Conservation (phyloP, 345 rosid species). For the Eucalyptus marginata region DNA sequence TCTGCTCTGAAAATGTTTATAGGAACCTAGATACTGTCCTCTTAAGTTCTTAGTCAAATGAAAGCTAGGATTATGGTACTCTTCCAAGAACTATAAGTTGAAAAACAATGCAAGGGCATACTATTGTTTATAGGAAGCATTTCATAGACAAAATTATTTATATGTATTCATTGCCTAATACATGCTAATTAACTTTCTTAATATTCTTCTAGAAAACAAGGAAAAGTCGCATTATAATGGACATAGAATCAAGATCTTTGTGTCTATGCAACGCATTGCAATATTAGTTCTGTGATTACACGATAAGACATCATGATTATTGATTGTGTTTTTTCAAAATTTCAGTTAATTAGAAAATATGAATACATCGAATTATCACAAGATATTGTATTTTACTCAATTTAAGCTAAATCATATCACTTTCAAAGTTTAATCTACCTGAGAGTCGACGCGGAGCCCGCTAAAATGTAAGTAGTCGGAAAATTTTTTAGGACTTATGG, state of each 20-base stretch:
- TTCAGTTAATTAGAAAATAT: no score
- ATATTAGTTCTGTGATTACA: rapidly evolving
- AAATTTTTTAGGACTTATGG: rapidly evolving
- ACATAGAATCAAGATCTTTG: rapidly evolving
- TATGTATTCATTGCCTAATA: no score
- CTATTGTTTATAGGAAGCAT: no score
- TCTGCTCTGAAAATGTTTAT: not conserved
- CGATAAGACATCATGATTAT: rapidly evolving
- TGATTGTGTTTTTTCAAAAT: not conserved
- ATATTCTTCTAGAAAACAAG: rapidly evolving
- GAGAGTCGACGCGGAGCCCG: no score
- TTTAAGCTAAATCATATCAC: no score
- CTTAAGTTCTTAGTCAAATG: not conserved
- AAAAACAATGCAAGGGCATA: not conserved
- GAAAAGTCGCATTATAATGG: not conserved
- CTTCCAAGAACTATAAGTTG: not conserved
- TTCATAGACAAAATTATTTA: not conserved
- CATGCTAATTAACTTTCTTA: not conserved
- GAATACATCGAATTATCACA: no score
- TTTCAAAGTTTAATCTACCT: no score
- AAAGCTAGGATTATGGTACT: not conserved
- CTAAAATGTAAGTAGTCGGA: no score
- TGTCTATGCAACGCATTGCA: rapidly evolving
- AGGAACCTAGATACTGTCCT: no score
- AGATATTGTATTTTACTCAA: no score